Base-by-base conservation (phyloP, 805 yeast species). In the Pichia sporocuriosa region DNA sequence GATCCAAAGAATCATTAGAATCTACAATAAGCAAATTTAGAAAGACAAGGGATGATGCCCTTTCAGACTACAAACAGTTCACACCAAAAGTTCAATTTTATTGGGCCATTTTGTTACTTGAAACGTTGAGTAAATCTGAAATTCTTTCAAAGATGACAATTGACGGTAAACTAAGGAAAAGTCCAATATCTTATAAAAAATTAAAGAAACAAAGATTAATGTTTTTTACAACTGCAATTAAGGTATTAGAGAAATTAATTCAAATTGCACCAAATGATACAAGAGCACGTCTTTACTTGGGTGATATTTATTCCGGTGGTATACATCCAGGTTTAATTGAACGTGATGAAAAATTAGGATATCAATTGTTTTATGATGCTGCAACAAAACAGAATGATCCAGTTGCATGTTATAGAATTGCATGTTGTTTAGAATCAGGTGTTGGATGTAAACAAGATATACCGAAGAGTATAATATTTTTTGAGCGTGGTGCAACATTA, bases 361-460 rank as follows among this genome's bases (percentile, higher is more conserved):
- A 75, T 51, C 77, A 75, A 45, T 65, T 69, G 37, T 84, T 82
- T 57, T 51, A 61, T 24, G 74, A 72, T 44, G 81, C 87, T 1
- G 82, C 86, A 6, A 44, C 46, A 8, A 64, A 65, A 35, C 68
- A 68, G 32, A 70, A 73, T 17, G 79, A 79, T 52, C 68, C 77
- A 0, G 73, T 73, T 40, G 81, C 84, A 9, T 70, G 79, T 44
- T 84, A 80, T 61, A 63, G 90, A 37, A 72, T 79, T 1, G 93
- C 83, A 1, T 82, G 82, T 25, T 77, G 86, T 53, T 70, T 71
- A 52, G 93, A 84, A 56, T 66, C 81, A 56, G 81, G 85, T 15
- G 69, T 74, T 44, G 82, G 83, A 2, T 63, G 72, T 21, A 51
- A 62, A 41, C 55, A 65, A 31, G 73, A 73, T 50, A 38, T 57